Percentiles rank a stretch among this genome's conserved stretches.
These are phyloP conservation scores for Trypanosoma brucei DNA, from an alignment of 208 protist species.

Conservation along the genomic window DNA sequence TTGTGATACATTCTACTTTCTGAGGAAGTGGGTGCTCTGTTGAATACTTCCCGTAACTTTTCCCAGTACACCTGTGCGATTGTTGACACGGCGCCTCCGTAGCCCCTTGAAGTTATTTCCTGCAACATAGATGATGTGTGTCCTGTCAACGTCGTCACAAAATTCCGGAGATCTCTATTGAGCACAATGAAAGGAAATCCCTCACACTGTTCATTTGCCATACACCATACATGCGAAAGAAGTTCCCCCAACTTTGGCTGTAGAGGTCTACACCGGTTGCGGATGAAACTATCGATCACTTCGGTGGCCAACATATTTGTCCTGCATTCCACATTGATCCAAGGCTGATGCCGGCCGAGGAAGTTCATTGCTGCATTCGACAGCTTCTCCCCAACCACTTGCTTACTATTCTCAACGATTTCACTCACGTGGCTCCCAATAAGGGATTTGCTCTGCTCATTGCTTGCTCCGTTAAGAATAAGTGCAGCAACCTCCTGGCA, in stretches of 20 bases:
- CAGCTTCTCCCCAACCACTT: not conserved
- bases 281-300: constrained; percentile 35
- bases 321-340: constrained; percentile 1
- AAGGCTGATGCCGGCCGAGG: constrained; percentile 7
- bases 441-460: not conserved
- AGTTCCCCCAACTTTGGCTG: constrained; percentile 24
- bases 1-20: constrained; percentile 19
- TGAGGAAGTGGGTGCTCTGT: constrained; percentile 3
- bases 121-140: not conserved
- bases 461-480: constrained; percentile 4
- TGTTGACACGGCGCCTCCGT: not conserved
- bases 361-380: not conserved
- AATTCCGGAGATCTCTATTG: constrained; percentile 34
- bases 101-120: not conserved
- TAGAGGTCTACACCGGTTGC: constrained; percentile 7
- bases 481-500: constrained; percentile 13
- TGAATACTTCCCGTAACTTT: constrained; percentile 18
- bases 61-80: constrained; percentile 12
- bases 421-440: not conserved
- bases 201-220: constrained; percentile 49
- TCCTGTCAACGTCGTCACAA: constrained; percentile 19
- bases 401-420: not conserved
- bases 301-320: constrained; percentile 25
- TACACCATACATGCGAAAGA: constrained; percentile 43
- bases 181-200: constrained; percentile 73